phyloP scores from a whole-genome alignment of 2,329 filamentous ascomycete species.

The Xylaria sp. region DNA sequence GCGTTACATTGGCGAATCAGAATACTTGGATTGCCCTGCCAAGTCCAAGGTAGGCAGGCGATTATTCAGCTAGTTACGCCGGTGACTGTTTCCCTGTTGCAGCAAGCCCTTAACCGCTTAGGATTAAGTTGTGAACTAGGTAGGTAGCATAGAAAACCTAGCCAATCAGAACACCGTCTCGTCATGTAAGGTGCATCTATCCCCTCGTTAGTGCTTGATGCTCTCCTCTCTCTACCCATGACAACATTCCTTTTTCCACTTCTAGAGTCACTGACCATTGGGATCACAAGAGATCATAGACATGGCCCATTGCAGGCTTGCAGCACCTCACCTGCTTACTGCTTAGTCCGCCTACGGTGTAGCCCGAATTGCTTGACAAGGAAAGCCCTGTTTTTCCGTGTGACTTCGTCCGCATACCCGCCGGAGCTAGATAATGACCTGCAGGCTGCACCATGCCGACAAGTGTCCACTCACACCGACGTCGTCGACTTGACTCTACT shows the following conservation, averaged over 20 bases:
- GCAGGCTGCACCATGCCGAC: slow-evolving; percentile 41
- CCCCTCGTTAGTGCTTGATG: not conserved
- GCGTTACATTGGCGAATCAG: slow-evolving; percentile 22
- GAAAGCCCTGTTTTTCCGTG: slow-evolving; percentile 31
- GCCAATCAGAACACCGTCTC: not conserved
- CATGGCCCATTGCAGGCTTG: not conserved
- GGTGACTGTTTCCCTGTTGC: slow-evolving; percentile 6
- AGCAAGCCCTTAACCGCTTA: not conserved
- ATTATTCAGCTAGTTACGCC: slow-evolving; percentile 22
- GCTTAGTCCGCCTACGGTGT: slow-evolving; percentile 22
- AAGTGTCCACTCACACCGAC: slow-evolving; percentile 32
- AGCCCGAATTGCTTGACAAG: slow-evolving; percentile 1
- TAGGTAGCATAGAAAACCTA: not conserved
- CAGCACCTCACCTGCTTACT: slow-evolving; percentile 2
- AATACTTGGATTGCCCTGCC: not conserved
- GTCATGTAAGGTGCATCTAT: not conserved
- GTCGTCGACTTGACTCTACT: slow-evolving; percentile 11
- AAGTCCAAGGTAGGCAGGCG: slow-evolving; percentile 13
- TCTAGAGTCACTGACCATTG: slow-evolving; percentile 11
- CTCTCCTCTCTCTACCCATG: not conserved
- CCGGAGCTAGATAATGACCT: slow-evolving; percentile 49
- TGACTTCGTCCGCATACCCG: slow-evolving; percentile 48
- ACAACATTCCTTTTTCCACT: not conserved
- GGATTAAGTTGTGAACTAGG: not conserved
- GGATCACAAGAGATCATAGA: not conserved